These are phyloP conservation scores for Hirschioporus abietinus DNA, from an alignment of 768 basidiomycete species.

Conservation along the genomic window DNA sequence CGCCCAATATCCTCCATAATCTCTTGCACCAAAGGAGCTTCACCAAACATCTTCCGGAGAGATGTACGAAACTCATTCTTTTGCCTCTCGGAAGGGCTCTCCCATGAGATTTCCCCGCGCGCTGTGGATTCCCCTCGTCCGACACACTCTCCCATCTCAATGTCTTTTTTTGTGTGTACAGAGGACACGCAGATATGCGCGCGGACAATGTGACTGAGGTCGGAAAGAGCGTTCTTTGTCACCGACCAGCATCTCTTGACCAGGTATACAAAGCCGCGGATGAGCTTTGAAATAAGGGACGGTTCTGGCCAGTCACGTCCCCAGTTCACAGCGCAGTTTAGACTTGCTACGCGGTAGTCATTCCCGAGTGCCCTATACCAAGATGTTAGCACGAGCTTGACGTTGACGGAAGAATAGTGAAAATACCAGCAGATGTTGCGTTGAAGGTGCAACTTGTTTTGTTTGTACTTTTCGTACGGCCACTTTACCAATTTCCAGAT, in stretches of 20 bases:
- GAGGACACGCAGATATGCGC: too few species aligned
- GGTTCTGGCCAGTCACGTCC: neutral
- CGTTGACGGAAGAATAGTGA: neutral
- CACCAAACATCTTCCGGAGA: too few species aligned
- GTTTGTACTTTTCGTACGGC: neutral
- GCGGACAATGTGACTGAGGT: too few species aligned
- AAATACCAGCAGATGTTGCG: neutral
- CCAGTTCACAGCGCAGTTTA: neutral
- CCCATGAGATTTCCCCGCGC: too few species aligned
- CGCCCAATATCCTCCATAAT: too few species aligned
- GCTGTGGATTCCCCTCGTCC: too few species aligned
- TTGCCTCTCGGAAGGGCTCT: too few species aligned
- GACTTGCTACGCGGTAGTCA: neutral
- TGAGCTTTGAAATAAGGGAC: neutral
- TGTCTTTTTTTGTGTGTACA: too few species aligned
- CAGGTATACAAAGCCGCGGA: neutral
- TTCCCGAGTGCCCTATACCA: neutral
- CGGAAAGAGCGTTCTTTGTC: neutral
- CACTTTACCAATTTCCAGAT: neutral
- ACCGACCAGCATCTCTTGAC: neutral
- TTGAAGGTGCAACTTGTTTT: neutral
- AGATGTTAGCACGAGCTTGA: neutral
- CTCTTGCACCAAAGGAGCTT: too few species aligned
- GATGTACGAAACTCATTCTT: too few species aligned
- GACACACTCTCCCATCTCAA: too few species aligned